These are phyloP conservation scores for Leccinellum albellum DNA, from an alignment of 768 basidiomycete genomes.

Conservation along the genomic window DNA sequence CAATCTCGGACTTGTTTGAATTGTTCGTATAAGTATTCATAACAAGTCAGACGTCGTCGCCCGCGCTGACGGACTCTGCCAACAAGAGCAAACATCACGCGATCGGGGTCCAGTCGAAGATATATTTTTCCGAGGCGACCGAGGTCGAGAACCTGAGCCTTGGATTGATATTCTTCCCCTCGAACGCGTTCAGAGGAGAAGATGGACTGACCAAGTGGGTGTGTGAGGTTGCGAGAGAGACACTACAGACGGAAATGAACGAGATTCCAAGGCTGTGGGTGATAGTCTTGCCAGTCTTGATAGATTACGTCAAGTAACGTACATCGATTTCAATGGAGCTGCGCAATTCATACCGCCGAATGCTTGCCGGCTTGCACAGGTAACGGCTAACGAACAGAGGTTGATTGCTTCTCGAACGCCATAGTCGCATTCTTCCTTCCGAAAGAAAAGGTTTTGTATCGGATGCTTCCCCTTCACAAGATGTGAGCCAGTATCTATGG, in stretches of 20 bases:
- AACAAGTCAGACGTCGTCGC: constrained; percentile 70
- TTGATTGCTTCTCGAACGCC: constrained; percentile 54
- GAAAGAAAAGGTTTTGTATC: constrained; percentile 69
- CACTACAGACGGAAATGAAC: constrained; percentile 62
- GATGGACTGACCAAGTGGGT: constrained; percentile 63
- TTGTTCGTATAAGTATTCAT: constrained; percentile 69
- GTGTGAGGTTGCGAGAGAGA: constrained; percentile 61
- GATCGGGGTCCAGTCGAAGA: constrained; percentile 68
- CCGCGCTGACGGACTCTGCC: constrained; percentile 44
- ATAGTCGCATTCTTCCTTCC: constrained; percentile 74
- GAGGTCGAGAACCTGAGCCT: constrained; percentile 62
- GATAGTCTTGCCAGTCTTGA: not conserved
- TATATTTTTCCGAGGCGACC: constrained; percentile 72
- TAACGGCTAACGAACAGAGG: not conserved
- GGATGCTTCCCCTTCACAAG: constrained; percentile 58
- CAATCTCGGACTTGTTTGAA: constrained; percentile 67
- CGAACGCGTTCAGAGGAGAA: constrained; percentile 38
- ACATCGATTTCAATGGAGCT: not conserved
- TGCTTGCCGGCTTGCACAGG: not conserved
- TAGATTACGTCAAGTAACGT: not conserved
- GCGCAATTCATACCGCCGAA: not conserved
- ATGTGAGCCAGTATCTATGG: not conserved
- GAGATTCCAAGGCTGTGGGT: constrained; percentile 36
- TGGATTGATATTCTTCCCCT: constrained; percentile 73
- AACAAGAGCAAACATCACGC: constrained; percentile 39